Conservation (phyloP, 352 stramenopile species). For the Phytophthora parvispora region DNA sequence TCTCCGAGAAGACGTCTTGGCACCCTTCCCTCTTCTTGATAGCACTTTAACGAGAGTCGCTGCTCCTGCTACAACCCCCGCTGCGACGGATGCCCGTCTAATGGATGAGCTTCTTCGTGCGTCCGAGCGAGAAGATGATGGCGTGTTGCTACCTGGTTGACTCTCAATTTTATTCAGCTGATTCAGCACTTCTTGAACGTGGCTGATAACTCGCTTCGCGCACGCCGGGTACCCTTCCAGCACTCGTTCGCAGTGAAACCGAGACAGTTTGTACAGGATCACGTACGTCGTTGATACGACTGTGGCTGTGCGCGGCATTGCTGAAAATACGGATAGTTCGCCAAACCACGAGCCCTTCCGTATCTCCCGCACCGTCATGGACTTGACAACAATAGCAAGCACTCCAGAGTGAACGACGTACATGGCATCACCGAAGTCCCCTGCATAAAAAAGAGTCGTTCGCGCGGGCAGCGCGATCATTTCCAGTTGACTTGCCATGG, state of each 20-base stretch:
- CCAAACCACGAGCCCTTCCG: slow-evolving; percentile 77
- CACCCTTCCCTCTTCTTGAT: slow-evolving; percentile 5
- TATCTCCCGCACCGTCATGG: slow-evolving; percentile 72
- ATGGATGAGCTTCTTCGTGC: neutral
- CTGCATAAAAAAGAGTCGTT: slow-evolving; percentile 60
- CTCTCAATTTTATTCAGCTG: slow-evolving; percentile 2
- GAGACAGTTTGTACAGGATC: slow-evolving; percentile 71
- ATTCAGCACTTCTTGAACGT: slow-evolving; percentile 34
- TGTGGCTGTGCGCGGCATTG: slow-evolving; percentile 60
- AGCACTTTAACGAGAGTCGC: slow-evolving; percentile 6
- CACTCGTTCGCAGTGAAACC: slow-evolving; percentile 65
- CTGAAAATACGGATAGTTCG: slow-evolving; percentile 76
- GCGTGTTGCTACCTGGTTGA: neutral
- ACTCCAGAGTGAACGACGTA: slow-evolving; percentile 82
- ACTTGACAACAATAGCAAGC: slow-evolving; percentile 62
- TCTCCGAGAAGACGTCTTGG: neutral
- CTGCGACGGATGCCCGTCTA: slow-evolving; percentile 8
- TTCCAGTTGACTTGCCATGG: slow-evolving; percentile 73
- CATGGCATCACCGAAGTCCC: slow-evolving; percentile 75
- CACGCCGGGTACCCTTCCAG: slow-evolving; percentile 64
- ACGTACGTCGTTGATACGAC: slow-evolving; percentile 70
- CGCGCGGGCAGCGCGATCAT: slow-evolving; percentile 67
- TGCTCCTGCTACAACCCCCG: slow-evolving; percentile 7
- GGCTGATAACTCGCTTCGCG: slow-evolving; percentile 26
- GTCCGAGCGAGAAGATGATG: neutral